Evolutionary conservation across 345 rosid genomes (phyloP), one percentile per base, ranked within the genome.

Genomic region (Brassica rapa): DNA sequence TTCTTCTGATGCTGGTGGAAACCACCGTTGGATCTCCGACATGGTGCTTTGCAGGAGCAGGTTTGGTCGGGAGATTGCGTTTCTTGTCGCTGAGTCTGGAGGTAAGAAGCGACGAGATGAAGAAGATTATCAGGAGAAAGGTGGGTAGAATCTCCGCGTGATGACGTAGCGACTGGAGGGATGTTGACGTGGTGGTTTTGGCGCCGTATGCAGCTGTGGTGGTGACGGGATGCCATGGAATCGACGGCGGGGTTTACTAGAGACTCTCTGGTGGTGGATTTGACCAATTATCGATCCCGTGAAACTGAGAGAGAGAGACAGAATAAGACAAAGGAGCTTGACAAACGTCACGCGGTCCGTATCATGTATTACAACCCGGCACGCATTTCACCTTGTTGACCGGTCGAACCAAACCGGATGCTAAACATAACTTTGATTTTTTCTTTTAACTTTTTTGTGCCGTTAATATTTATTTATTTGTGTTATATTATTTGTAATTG

Each of bases 161-260:
- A 14, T 57, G 76, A 56, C 37, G 81, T 56, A 68, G 55, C 35
- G 15, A 56, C 5, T 37, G 7, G 33, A 63, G 76, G 24, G 73
- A 81, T 77, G 21, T 19, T 19, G 21, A 30, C 79, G 77, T 66
- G 86, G 81, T 55, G 66, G 46, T 39, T 77, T 2, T 39, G 76
- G 27, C 19, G 61, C 1, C 69, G 72, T 72, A 11, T 74, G 76
- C 73, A 85, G 65, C 49, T 70, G 68, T 76, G 84, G 70, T 62
- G 83, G 80, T 73, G 86, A 62, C 76, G 84, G 59, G 83, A 81
- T 10, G 89, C 90, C 94, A 93, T 88, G 64, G 73, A 64, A 15
- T 62, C 30, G 71, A 19, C 49, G 51, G 57, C 60, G 73, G 68
- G 55, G 71, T 30, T 37, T 29, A 51, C 32, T 33, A 35, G 56